Evolutionary conservation across 371 early-diverging fungal genomes (phyloP).

Genomic region (Fennellomyces sp.): DNA sequence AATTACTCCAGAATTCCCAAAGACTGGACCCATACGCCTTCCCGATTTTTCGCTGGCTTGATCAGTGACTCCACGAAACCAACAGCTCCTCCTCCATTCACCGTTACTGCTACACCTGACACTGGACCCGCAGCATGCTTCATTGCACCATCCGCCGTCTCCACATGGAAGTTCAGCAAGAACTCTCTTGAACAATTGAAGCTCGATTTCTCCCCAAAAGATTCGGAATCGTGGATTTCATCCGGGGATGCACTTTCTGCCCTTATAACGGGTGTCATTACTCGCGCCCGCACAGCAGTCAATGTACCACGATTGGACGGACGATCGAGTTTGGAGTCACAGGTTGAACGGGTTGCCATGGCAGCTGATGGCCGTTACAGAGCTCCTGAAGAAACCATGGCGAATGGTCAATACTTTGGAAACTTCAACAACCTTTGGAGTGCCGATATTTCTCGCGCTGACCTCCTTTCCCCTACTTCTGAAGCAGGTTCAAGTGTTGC

Average conservation of each 20-base stretch:
- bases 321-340: constrained; percentile 25
- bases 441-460: constrained; percentile 25
- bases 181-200: constrained; percentile 27
- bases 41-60: constrained; percentile 31
- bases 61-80: constrained; percentile 3
- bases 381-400: constrained; percentile 31
- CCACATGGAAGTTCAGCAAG: constrained; percentile 37
- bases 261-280: constrained; percentile 33
- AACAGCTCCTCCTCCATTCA: constrained; percentile 31
- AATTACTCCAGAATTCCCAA: constrained; percentile 33
- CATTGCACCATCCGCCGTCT: constrained; percentile 25
- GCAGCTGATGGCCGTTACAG: constrained; percentile 47
- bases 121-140: constrained; percentile 26
- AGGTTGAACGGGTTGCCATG: constrained; percentile 35
- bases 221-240: constrained; percentile 34
- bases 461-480: constrained; percentile 22
- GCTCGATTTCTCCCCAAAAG: constrained; percentile 32
- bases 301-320: constrained; percentile 33
- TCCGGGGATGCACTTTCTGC: constrained; percentile 47
- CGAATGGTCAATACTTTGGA: constrained; percentile 35
- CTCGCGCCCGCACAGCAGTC: constrained; percentile 36
- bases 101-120: constrained; percentile 22
- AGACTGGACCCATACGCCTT: constrained; percentile 39
- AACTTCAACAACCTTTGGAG: constrained; percentile 43
- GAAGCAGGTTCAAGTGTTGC: constrained; percentile 34